Evolutionary conservation across 352 stramenopile genomes (phyloP).

Genomic region (Globisporangium radiosum): DNA sequence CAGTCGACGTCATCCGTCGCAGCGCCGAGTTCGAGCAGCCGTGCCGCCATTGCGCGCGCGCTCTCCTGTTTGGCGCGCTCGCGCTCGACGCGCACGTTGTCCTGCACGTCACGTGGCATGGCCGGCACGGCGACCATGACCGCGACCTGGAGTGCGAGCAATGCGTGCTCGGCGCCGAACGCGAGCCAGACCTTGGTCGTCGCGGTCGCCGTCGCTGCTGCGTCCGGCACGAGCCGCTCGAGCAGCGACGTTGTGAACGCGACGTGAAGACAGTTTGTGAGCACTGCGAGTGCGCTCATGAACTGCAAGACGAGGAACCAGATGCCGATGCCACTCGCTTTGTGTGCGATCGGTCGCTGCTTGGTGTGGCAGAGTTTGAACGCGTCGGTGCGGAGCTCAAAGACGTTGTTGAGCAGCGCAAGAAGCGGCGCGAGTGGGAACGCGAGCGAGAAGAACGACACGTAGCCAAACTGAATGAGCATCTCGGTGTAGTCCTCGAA

Average conservation of each 20-base stretch:
- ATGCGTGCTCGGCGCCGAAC: constrained; percentile 63
- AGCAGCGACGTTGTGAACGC: constrained; percentile 75
- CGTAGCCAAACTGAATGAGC: constrained; percentile 94
- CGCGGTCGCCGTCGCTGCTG: constrained; percentile 9
- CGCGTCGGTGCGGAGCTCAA: constrained; percentile 91
- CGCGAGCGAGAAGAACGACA: constrained; percentile 93
- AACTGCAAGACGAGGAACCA: constrained; percentile 91
- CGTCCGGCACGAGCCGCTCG: constrained; percentile 22
- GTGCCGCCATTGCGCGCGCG: constrained; percentile 46
- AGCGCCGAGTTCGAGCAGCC: constrained; percentile 14
- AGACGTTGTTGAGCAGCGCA: constrained; percentile 90
- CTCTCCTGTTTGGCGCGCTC: constrained; percentile 69
- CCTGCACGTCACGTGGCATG: constrained; percentile 43
- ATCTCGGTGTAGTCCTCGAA: constrained; percentile 94
- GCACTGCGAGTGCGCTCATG: constrained; percentile 92
- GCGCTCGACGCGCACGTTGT: constrained; percentile 42
- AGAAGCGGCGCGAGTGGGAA: constrained; percentile 94
- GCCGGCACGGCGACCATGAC: constrained; percentile 51
- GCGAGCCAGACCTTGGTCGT: constrained; percentile 75
- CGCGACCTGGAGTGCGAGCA: constrained; percentile 62
- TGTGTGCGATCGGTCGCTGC: constrained; percentile 86
- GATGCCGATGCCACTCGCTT: constrained; percentile 89
- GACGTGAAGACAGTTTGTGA: constrained; percentile 95
- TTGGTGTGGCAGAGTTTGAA: constrained; percentile 93
- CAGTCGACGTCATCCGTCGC: not conserved